phyloP scores from a whole-genome alignment of 2,329 filamentous ascomycete species.

The Hymenoscyphus fraxineus region DNA sequence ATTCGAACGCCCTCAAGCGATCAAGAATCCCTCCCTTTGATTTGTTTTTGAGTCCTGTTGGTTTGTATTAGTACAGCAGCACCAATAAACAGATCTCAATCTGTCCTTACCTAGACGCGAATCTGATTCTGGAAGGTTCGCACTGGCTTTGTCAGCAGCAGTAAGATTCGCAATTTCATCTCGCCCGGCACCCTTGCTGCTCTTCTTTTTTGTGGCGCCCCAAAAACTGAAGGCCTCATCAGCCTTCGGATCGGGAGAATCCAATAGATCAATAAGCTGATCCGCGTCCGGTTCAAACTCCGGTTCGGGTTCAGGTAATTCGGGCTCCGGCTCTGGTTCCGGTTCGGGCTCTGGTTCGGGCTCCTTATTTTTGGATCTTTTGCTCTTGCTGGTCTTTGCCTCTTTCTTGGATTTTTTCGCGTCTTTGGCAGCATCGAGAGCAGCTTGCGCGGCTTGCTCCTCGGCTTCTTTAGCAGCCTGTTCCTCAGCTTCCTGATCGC shows the following conservation, averaged over 20 bases:
- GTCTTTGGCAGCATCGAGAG: constrained; percentile 26
- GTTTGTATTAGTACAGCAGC: constrained; percentile 41
- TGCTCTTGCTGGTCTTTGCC: constrained; percentile 39
- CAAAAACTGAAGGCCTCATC: constrained; percentile 52
- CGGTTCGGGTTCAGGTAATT: constrained; percentile 18
- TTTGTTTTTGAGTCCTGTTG: constrained; percentile 41
- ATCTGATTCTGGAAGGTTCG: constrained; percentile 42
- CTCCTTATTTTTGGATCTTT: constrained; percentile 28
- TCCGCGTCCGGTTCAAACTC: constrained; percentile 27
- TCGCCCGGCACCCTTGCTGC: constrained; percentile 32
- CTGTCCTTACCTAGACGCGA: constrained; percentile 38
- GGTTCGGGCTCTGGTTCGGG: constrained; percentile 25
- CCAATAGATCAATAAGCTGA: constrained; percentile 26
- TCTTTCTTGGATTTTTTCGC: constrained; percentile 32
- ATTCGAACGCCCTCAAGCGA: constrained; percentile 54
- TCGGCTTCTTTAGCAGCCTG: constrained; percentile 38
- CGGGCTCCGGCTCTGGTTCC: constrained; percentile 26
- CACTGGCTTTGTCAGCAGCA: constrained; percentile 45
- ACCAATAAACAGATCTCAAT: constrained; percentile 15
- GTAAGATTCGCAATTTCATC: constrained; percentile 39
- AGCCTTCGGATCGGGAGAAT: constrained; percentile 38
- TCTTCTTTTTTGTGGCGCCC: constrained; percentile 48
- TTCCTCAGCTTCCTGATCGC: constrained; percentile 32
- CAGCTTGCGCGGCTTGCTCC: constrained; percentile 34
- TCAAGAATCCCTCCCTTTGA: constrained; percentile 52